These are phyloP conservation scores for Phytophthora fragariaefolia DNA, from an alignment of 352 stramenopile genomes.

Conservation along the genomic window DNA sequence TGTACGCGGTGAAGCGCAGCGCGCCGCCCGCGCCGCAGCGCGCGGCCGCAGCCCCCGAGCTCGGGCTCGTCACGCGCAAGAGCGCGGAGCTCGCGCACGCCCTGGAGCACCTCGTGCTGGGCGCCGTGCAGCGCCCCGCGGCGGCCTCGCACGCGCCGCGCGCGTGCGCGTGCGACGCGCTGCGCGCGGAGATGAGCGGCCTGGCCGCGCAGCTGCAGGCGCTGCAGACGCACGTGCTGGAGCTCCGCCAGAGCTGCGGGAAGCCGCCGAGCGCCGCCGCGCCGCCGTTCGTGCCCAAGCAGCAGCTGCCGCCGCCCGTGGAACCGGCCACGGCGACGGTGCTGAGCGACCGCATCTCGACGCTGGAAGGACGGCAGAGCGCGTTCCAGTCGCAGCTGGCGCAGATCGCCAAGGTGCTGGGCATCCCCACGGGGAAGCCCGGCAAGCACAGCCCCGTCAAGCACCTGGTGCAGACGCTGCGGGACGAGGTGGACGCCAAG, in stretches of 20 bases:
- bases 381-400: slow-evolving; percentile 87
- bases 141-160: slow-evolving; percentile 17
- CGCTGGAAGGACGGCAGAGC: slow-evolving; percentile 79
- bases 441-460: slow-evolving; percentile 76
- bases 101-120: slow-evolving; percentile 59
- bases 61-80: slow-evolving; percentile 53
- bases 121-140: slow-evolving; percentile 48
- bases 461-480: slow-evolving; percentile 74
- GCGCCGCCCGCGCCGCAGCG: slow-evolving; percentile 9
- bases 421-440: slow-evolving; percentile 69
- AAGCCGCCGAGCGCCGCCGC: slow-evolving; percentile 36
- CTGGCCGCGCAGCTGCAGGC: slow-evolving; percentile 51
- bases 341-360: slow-evolving; percentile 78
- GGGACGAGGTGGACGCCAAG: slow-evolving; percentile 63
- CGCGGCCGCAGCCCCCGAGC: neutral
- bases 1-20: slow-evolving; percentile 26
- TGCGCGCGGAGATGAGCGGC: slow-evolving; percentile 61
- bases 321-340: slow-evolving; percentile 40
- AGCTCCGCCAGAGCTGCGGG: slow-evolving; percentile 38
- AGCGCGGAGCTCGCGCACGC: slow-evolving; percentile 65
- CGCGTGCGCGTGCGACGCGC: slow-evolving; percentile 49
- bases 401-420: slow-evolving; percentile 76
- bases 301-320: no score
- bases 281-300: slow-evolving; percentile 40
- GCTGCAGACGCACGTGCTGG: slow-evolving; percentile 58